Evolutionary conservation across 306 rosid species (phyloP), one percentile per base, ranked within the genome.

Genomic region (Prunus persica): DNA sequence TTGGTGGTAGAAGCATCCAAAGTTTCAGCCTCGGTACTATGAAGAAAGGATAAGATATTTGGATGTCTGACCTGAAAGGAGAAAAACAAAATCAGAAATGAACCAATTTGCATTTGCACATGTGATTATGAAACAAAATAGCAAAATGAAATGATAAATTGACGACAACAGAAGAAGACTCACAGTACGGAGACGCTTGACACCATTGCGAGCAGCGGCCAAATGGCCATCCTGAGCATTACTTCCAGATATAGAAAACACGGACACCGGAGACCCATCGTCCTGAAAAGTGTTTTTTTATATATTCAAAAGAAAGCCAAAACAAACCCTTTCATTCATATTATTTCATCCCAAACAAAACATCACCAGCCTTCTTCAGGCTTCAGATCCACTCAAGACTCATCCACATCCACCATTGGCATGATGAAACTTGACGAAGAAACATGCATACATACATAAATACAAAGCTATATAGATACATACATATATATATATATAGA

Each of bases 61-160:
- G 98, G 99, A 87, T 96, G 99, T 81, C 99, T 89, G 74, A 96
- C 98, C 99, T 96, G 95, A 85, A 88, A 67, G 76, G 78, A 11
- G 11, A 77, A 11, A 11, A 15, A 11, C 22, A 72, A 79, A 11
- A 78, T 2, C 24, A 50, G 13, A 28, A 67, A 25, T 11, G n/a
- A 46, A 57, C 18, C 65, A 60, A 19, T 10, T 65, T 60, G 51
- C 49, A 66, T 52, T 25, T 24, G 69, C 64, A 79, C 28, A 27
- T 25, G 72, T 54, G 38, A 49, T 8, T 62, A 15, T 24, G 4
- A 32, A n/a, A 47, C 14, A 41, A 61, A n/a, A 34, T 34, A 43
- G 55, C 52, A 25, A 3, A 72, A 19, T 41, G 60, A 57, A 2
- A 38, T 38, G 12, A 67, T 27, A 43, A 25, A 46, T 52, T 15